Percentiles rank a stretch among this genome's conserved stretches.
These are phyloP conservation scores for Gossypioides kirkii DNA, from an alignment of 345 rosid genomes.

Conservation along the genomic window DNA sequence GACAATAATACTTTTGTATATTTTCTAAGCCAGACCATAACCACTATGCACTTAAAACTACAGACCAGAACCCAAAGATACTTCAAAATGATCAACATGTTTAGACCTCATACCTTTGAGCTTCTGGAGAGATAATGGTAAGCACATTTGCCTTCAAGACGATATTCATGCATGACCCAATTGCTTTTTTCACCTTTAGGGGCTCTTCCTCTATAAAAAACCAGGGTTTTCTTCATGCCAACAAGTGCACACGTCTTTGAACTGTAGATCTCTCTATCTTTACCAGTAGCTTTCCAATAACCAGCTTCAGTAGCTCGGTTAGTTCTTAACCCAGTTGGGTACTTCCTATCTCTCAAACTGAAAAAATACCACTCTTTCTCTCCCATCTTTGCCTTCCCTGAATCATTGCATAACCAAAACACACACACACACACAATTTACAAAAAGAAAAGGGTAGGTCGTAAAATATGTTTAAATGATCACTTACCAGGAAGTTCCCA, in stretches of 20 bases:
- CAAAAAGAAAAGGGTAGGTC: background rate
- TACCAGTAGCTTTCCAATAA: constrained; percentile 97
- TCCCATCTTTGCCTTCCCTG: constrained; percentile 91
- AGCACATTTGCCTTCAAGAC: constrained; percentile 89
- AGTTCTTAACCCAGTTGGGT: constrained; percentile 88
- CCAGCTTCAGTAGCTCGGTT: constrained; percentile 96
- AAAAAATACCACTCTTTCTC: constrained; percentile 97
- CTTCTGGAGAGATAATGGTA: constrained; percentile 69
- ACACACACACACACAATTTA: no score
- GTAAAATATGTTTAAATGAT: background rate
- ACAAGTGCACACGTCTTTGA: constrained; percentile 74
- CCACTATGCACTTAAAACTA: background rate
- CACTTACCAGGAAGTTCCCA: constrained; percentile 91
- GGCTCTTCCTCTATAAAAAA: constrained; percentile 85
- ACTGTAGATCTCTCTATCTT: constrained; percentile 83
- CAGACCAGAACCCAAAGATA: background rate
- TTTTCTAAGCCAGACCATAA: background rate
- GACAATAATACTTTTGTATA: background rate
- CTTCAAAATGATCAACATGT: background rate
- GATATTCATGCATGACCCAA: constrained; percentile 99
- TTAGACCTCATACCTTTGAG: constrained; percentile 49
- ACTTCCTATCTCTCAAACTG: constrained; percentile 74
- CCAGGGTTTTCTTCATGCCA: constrained; percentile 94
- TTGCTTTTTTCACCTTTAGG: constrained; percentile 88
- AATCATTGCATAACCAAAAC: background rate